Conservation (phyloP, 768 basidiomycete species). For the Paxillus involutus region DNA sequence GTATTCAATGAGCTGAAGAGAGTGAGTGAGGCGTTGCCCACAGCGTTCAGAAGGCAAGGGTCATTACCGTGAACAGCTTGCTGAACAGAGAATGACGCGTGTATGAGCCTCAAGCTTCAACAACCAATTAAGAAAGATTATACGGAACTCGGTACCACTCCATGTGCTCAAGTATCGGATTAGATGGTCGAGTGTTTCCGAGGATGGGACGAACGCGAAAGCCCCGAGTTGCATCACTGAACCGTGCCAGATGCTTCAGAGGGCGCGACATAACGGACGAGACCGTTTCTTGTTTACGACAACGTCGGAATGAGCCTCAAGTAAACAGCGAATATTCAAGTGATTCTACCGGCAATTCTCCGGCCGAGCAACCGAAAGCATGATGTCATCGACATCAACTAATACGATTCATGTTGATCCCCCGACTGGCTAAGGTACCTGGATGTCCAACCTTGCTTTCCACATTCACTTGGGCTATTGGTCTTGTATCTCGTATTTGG, state of each 20-base stretch:
- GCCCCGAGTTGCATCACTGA: conserved; percentile 65
- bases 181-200: conserved; percentile 68
- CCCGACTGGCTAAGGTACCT: too few relatives aligned
- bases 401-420: too few relatives aligned
- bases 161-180: conserved; percentile 78
- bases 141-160: conserved; percentile 83
- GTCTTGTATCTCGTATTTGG: too few relatives aligned
- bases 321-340: too few relatives aligned
- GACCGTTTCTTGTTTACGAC: not conserved
- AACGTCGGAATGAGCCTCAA: not conserved
- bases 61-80: conserved; percentile 69
- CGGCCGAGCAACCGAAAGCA: too few relatives aligned
- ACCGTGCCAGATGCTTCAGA: conserved; percentile 47
- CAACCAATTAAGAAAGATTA: conserved; percentile 8
- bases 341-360: too few relatives aligned
- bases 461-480: too few relatives aligned
- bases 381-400: too few relatives aligned
- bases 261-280: conserved; percentile 45
- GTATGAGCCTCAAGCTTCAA: conserved; percentile 10
- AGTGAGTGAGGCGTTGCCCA: conserved; percentile 2
- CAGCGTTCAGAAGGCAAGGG: not conserved
- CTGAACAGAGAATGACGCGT: conserved; percentile 34
- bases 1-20: conserved; percentile 67
- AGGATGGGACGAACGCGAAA: conserved; percentile 57
- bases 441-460: too few relatives aligned